These are phyloP conservation scores for Lichtheimia ornata DNA, from an alignment of 371 early-diverging fungal genomes.

Conservation along the genomic window DNA sequence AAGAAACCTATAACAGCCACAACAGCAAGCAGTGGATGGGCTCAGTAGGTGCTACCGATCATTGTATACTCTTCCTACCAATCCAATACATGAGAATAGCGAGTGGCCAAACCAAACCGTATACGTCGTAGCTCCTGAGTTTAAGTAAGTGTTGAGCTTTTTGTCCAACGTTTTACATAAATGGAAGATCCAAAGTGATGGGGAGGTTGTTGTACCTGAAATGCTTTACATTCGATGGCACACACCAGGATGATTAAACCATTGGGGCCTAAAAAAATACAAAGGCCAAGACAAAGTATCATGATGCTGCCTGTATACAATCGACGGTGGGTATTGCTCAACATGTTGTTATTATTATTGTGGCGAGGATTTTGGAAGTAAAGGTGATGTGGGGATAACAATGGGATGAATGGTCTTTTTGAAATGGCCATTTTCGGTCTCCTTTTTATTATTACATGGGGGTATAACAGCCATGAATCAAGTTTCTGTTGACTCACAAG, in stretches of 20 bases:
- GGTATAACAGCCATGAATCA: not conserved
- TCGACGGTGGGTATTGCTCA: not conserved
- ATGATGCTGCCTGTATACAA: not conserved
- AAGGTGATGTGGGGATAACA: not conserved
- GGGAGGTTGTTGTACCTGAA: slow-evolving; percentile 16
- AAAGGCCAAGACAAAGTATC: not conserved
- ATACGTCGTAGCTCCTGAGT: slow-evolving; percentile 5
- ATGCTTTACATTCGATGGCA: slow-evolving; percentile 20
- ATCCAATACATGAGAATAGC: not conserved
- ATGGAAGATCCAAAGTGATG: not conserved
- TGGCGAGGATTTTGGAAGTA: too few relatives aligned
- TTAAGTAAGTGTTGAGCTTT: slow-evolving; percentile 7
- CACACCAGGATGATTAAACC: slow-evolving; percentile 11
- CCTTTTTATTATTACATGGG: not conserved
- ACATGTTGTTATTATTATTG: not conserved
- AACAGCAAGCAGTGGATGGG: not conserved
- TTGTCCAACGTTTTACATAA: not conserved
- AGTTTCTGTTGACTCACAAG: not conserved
- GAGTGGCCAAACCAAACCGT: not conserved
- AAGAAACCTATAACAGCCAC: not conserved
- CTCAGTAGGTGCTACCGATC: not conserved
- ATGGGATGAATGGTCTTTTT: not conserved
- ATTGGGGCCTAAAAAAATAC: not conserved
- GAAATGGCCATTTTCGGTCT: not conserved
- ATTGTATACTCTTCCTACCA: not conserved